Evolutionary conservation across 345 rosid genomes (phyloP).

Genomic region (Corymbia maculata): DNA sequence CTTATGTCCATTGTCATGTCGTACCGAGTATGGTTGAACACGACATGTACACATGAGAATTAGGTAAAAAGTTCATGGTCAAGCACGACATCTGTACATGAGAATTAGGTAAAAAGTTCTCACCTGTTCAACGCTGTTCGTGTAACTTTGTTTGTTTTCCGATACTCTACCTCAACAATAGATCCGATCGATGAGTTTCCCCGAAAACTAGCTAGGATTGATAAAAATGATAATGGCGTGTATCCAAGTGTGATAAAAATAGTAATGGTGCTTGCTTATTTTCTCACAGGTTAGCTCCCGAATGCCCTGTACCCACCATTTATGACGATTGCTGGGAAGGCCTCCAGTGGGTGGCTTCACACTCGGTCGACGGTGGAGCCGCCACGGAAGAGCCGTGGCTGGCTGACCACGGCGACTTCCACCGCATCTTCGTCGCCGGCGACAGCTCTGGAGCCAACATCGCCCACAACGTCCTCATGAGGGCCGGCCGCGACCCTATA

Average conservation of each 20-base stretch:
- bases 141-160: background rate
- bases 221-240: background rate
- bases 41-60: background rate
- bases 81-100: background rate
- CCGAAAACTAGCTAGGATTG: background rate
- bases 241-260: background rate
- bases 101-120: background rate
- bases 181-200: background rate
- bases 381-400: constrained; percentile 21
- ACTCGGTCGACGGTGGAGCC: background rate
- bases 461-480: constrained; percentile 13
- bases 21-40: background rate
- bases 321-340: constrained; percentile 27
- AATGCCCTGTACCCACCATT: constrained; percentile 14
- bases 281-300: constrained; percentile 24
- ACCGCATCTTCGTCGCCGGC: constrained; percentile 17
- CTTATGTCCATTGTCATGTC: background rate
- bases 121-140: background rate
- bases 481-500: constrained; percentile 11
- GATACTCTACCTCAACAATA: background rate
- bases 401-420: constrained; percentile 16
- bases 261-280: background rate
- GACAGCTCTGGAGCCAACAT: constrained; percentile 42
- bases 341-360: constrained; percentile 29
- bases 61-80: background rate